Percentiles rank a stretch among this genome's conserved stretches.
These are phyloP conservation scores for Aspergillus unguis DNA, from an alignment of 2,329 filamentous ascomycete species.

Conservation along the genomic window DNA sequence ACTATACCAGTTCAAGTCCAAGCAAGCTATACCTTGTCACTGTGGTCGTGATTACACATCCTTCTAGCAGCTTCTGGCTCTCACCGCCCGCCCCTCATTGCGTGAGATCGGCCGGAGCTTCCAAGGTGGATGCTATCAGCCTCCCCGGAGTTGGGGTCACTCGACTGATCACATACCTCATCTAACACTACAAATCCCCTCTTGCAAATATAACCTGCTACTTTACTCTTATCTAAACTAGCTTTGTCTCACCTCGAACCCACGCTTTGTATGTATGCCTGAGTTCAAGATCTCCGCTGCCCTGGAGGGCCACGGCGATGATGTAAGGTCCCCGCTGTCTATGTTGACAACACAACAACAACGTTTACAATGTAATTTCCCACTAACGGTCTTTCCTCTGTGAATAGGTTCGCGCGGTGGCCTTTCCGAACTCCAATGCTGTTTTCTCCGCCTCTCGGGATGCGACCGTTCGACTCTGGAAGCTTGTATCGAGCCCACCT, in stretches of 20 bases:
- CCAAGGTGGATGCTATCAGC: constrained; percentile 3
- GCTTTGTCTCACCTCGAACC: neutral
- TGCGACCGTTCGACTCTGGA: constrained; percentile 85
- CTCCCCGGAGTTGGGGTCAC: constrained; percentile 6
- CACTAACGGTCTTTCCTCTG: constrained; percentile 57
- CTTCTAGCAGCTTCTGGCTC: constrained; percentile 15
- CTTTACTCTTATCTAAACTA: neutral
- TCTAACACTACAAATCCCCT: neutral
- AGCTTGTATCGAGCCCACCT: constrained; percentile 61
- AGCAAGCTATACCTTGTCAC: too few species aligned
- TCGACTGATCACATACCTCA: constrained; percentile 3
- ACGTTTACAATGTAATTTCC: constrained; percentile 8
- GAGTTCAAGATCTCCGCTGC: constrained; percentile 93
- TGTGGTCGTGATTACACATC: constrained; percentile 1
- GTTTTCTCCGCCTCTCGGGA: constrained; percentile 88
- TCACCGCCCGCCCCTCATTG: constrained; percentile 11
- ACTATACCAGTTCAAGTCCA: too few species aligned
- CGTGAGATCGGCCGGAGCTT: neutral
- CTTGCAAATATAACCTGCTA: neutral
- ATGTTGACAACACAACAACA: constrained; percentile 14
- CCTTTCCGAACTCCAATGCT: constrained; percentile 68
- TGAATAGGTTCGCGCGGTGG: constrained; percentile 76
- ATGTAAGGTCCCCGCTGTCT: constrained; percentile 60
- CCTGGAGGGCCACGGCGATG: constrained; percentile 83
- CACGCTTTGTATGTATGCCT: constrained; percentile 54